phyloP scores from a whole-genome alignment of 176 grass and related monocot genomes.

The Eleusine coracana region DNA sequence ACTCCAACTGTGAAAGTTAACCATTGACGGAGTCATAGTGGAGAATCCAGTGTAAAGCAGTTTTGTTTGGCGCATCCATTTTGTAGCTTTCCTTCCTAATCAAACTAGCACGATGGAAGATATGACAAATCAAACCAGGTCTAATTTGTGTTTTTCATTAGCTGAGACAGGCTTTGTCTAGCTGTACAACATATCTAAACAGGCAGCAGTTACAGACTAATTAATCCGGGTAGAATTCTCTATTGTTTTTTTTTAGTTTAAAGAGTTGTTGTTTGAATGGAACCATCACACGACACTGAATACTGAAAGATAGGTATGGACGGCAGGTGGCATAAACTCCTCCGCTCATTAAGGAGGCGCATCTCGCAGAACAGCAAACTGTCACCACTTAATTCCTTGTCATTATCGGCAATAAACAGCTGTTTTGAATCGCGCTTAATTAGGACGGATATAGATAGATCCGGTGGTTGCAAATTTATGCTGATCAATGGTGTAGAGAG shows the following conservation, averaged over 20 bases:
- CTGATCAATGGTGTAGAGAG: slow-evolving; percentile 34
- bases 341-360: slow-evolving; percentile 9
- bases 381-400: slow-evolving; percentile 38
- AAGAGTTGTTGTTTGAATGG: not conserved
- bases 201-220: not conserved
- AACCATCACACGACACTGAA: not conserved
- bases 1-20: not conserved
- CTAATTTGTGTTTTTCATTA: not conserved
- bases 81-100: slow-evolving; percentile 39
- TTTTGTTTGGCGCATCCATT: slow-evolving; percentile 25
- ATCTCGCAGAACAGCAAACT: slow-evolving; percentile 15
- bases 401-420: slow-evolving; percentile 12
- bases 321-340: slow-evolving; percentile 12
- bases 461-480: slow-evolving; percentile 52
- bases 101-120: not conserved
- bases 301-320: not conserved
- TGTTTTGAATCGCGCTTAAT: slow-evolving; percentile 8
- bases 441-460: not conserved
- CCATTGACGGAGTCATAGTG: not conserved
- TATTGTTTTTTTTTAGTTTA: not conserved
- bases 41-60: slow-evolving; percentile 10
- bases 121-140: slow-evolving; percentile 4
- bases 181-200: not conserved
- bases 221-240: not conserved
- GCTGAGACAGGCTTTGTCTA: not conserved